These are phyloP conservation scores for Sporothrix inflata DNA, from an alignment of 2,329 filamentous ascomycete genomes.

Conservation along the genomic window DNA sequence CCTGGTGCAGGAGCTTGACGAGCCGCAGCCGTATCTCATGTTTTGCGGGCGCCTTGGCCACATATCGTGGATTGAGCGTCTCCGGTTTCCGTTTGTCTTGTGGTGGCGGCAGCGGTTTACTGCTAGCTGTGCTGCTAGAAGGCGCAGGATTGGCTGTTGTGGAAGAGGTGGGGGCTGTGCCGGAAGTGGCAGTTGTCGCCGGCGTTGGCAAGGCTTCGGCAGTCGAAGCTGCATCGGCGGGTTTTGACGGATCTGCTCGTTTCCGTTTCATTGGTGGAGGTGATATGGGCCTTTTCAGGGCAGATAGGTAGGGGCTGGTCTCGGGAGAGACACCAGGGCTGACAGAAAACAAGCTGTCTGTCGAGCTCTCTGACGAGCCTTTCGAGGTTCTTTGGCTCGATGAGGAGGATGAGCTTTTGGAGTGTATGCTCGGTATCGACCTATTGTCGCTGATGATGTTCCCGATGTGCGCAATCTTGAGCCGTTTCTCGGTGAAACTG, in stretches of 20 bases:
- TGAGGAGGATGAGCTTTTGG: background rate
- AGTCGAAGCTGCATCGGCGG: background rate
- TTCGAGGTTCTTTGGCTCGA: background rate
- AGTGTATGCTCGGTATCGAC: background rate
- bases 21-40: slow-evolving; percentile 61
- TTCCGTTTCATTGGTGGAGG: background rate
- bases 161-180: background rate
- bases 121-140: background rate
- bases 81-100: slow-evolving; percentile 47
- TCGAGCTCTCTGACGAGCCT: slow-evolving; percentile 3
- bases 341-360: background rate
- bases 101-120: background rate
- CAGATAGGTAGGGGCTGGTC: background rate
- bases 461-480: background rate
- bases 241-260: background rate
- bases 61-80: slow-evolving; percentile 67
- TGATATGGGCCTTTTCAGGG: background rate
- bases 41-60: slow-evolving; percentile 60
- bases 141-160: background rate
- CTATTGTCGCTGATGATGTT: background rate
- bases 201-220: background rate
- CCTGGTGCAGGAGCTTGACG: slow-evolving; percentile 65
- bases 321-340: background rate
- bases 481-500: background rate
- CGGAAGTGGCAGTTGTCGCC: background rate